Evolutionary conservation across 805 yeast species (phyloP), one percentile per base, ranked within the genome.

Genomic region (Pichia heedii): DNA sequence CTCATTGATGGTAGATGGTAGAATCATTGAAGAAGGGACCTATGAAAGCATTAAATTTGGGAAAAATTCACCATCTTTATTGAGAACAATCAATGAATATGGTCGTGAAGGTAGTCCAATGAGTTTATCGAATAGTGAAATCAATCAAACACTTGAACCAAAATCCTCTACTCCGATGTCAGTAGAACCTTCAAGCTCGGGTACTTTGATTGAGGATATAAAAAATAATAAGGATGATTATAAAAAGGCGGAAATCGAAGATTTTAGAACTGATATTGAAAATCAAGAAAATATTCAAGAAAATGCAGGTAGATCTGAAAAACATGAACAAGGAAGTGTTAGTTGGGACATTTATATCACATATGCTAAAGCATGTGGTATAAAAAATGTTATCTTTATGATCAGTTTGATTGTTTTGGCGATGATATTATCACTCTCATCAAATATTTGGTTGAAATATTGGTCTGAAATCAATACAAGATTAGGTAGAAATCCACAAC

Each of bases 391-490:
- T 16, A 22, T 69, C 0, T 53, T 82, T 3, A 81, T 80, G 57
- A 51, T 87, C 40, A 41, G 58, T 0, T 70, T 77, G 50, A 70
- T 84, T 48, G 56, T 82, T n/a, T 38, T 73, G 5, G 71, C 85
- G 0, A 82, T 77, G 73, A 58, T 71, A 11, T 56, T 79, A 40
- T 73, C 79, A 45, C 90, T 86, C 40, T 66, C 67, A 37, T 79
- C 88, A 32, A 88, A 81, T 58, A 76, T 90, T 42, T 93, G 99
- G 99, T 75, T 93, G 55, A 93, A 93, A 62, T 86, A 86, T 62
- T 93, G 98, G 98, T 85, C 97, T 12, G 99, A 93, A 60, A 76
- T 83, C 20, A 93, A 90, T 58, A 73, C 89, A 4, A 65, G 61
- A 36, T 58, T 65, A 33, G 90, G 88, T 22, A 65, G 65, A 44